Evolutionary conservation across 305 asterid species (phyloP).

Genomic region (Fraxinus paxiana): DNA sequence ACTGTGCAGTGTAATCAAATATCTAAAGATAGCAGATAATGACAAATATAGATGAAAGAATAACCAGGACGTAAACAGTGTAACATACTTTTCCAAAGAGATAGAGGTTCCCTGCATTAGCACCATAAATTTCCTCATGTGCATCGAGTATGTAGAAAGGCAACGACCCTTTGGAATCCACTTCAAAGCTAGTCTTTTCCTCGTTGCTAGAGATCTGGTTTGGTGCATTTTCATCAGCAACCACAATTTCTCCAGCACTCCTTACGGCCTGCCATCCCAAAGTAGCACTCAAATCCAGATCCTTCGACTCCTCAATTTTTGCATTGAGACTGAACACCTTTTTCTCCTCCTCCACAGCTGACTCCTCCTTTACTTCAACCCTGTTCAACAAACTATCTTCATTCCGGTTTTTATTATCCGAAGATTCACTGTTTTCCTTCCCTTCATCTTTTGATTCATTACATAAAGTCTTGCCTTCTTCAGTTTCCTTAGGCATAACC

Average conservation of each 20-base stretch:
- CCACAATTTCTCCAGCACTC: slow-evolving; percentile 41
- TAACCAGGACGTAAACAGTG: background rate
- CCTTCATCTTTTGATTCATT: slow-evolving; percentile 24
- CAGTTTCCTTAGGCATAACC: slow-evolving; percentile 13
- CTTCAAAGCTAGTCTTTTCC: slow-evolving; percentile 60
- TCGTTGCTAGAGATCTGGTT: slow-evolving; percentile 35
- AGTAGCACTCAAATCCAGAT: slow-evolving; percentile 69
- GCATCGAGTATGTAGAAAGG: slow-evolving; percentile 94
- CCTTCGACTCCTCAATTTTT: slow-evolving; percentile 54
- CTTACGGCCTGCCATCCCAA: slow-evolving; percentile 72
- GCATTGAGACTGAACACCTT: slow-evolving; percentile 66
- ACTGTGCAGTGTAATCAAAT: slow-evolving; percentile 2
- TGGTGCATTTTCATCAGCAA: slow-evolving; percentile 27
- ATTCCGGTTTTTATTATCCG: slow-evolving; percentile 22
- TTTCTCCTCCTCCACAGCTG: slow-evolving; percentile 32
- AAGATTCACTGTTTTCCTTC: slow-evolving; percentile 25
- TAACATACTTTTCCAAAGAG: slow-evolving; percentile 85
- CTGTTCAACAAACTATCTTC: slow-evolving; percentile 26
- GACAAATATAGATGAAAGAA: slow-evolving; percentile 1
- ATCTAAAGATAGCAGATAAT: slow-evolving; percentile 11
- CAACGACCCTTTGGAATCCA: slow-evolving; percentile 72
- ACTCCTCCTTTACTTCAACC: slow-evolving; percentile 37
- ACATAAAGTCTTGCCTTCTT: slow-evolving; percentile 16
- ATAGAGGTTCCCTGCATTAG: slow-evolving; percentile 71
- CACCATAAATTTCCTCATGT: slow-evolving; percentile 74